These are phyloP conservation scores for Huntiella moniliformis DNA, from an alignment of 2,329 filamentous ascomycete genomes.

Conservation along the genomic window DNA sequence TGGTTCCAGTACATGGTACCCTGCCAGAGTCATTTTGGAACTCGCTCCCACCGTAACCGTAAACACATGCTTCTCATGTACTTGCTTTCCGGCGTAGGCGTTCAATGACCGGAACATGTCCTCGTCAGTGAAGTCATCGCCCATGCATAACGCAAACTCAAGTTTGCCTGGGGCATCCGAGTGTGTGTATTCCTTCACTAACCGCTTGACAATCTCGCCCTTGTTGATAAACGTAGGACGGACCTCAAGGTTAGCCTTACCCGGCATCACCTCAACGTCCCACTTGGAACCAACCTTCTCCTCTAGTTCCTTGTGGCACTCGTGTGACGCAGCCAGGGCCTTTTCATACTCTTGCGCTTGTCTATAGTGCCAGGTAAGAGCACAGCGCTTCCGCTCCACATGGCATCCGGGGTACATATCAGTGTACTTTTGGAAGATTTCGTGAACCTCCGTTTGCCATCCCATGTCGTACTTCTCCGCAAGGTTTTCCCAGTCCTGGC, in stretches of 20 bases:
- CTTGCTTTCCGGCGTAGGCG: conserved; percentile 33
- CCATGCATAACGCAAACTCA: conserved; percentile 77
- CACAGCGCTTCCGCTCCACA: conserved; percentile 85
- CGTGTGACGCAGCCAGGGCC: conserved; percentile 57
- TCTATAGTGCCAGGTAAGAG: conserved; percentile 93
- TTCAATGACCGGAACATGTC: conserved; percentile 82
- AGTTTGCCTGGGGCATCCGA: conserved; percentile 32
- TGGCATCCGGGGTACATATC: conserved; percentile 77
- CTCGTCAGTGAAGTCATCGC: conserved; percentile 95
- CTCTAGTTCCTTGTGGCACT: conserved; percentile 69
- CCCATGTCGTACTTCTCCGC: conserved; percentile 76
- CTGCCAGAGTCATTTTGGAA: conserved; percentile 77
- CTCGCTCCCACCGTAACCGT: conserved; percentile 82
- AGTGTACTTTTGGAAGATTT: conserved; percentile 74
- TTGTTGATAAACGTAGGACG: conserved; percentile 97
- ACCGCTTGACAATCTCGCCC: conserved; percentile 74
- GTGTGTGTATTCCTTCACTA: conserved; percentile 54
- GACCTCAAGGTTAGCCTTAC: conserved; percentile 92
- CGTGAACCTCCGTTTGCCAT: conserved; percentile 74
- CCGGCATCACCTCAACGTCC: conserved; percentile 91
- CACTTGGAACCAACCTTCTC: conserved; percentile 56
- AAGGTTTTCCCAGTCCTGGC: conserved; percentile 69
- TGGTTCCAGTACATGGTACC: conserved; percentile 79
- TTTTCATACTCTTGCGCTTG: conserved; percentile 65
- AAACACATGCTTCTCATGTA: conserved; percentile 49